Percentiles rank a stretch among this genome's conserved stretches.
phyloP scores from a whole-genome alignment of 2,329 filamentous ascomycete genomes.

The Cladosporium sp. region DNA sequence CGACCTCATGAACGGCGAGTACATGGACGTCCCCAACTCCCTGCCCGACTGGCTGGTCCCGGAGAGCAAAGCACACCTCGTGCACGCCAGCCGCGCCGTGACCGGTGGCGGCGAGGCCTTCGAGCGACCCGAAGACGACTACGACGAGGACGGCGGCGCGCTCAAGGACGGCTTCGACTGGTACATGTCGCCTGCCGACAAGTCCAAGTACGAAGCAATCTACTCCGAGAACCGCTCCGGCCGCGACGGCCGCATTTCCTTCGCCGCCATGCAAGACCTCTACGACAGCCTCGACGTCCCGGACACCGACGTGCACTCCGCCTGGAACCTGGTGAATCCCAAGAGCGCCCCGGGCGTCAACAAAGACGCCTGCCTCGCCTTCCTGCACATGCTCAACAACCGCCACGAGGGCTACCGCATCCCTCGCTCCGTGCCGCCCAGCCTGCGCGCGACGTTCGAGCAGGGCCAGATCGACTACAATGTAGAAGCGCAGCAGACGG shows the following conservation, averaged over 20 bases:
- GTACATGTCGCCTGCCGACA: conserved; percentile 95
- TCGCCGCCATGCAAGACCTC: conserved; percentile 75
- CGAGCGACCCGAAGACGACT: conserved; percentile 74
- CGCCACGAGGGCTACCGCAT: conserved; percentile 94
- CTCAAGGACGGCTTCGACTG: conserved; percentile 97
- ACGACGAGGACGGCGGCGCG: conserved; percentile 75
- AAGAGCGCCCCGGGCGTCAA: conserved; percentile 79
- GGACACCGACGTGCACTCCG: conserved; percentile 79
- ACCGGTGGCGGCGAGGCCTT: conserved; percentile 79
- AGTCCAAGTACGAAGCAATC: conserved; percentile 94
- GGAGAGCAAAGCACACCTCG: conserved; percentile 88
- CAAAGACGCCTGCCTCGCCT: conserved; percentile 91
- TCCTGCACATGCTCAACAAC: conserved; percentile 95
- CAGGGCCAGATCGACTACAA: conserved; percentile 97
- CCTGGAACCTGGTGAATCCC: conserved; percentile 97
- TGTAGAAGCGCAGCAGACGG: conserved; percentile 62
- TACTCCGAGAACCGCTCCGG: conserved; percentile 89
- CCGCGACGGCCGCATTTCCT: conserved; percentile 70
- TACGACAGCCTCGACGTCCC: conserved; percentile 78
- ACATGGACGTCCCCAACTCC: conserved; percentile 77
- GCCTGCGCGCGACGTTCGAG: conserved; percentile 88
- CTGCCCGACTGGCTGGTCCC: conserved; percentile 97
- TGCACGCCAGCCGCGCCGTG: conserved; percentile 78
- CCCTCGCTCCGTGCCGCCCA: conserved; percentile 85
- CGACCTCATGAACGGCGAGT: conserved; percentile 94